Evolutionary conservation across 768 basidiomycete species (phyloP).

Genomic region (Myochromella boudieri): DNA sequence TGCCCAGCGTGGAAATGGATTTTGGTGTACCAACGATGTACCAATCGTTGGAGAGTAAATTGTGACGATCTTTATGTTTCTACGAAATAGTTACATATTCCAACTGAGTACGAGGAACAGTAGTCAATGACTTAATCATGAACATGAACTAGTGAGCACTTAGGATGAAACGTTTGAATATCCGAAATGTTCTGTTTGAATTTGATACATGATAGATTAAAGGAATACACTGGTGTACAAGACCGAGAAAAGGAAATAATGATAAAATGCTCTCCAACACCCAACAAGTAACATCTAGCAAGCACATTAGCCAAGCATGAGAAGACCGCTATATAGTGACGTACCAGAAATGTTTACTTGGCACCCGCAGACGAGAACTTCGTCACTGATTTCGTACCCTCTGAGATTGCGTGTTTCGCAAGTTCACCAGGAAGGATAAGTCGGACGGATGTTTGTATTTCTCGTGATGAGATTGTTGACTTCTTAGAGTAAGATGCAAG

Average conservation of each 20-base stretch:
- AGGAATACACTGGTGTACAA: constrained; percentile 37
- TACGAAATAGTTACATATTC: too few species aligned
- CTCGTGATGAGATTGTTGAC: constrained; percentile 97
- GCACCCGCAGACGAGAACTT: constrained; percentile 78
- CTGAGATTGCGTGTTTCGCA: constrained; percentile 91
- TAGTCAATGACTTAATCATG: too few species aligned
- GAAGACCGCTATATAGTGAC: neutral
- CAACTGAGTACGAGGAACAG: too few species aligned
- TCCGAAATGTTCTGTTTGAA: too few species aligned
- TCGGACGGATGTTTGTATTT: constrained; percentile 96
- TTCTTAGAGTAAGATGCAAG: constrained; percentile 98
- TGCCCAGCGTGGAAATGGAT: neutral
- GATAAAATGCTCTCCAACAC: constrained; percentile 12
- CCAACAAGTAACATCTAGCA: neutral
- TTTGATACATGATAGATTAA: constrained; percentile 22
- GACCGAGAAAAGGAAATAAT: constrained; percentile 21
- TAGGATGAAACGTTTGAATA: too few species aligned
- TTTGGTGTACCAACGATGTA: neutral
- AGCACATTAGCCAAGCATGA: neutral
- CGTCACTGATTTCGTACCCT: constrained; percentile 92
- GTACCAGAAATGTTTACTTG: constrained; percentile 43
- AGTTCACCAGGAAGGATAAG: constrained; percentile 96
- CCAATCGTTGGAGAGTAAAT: too few species aligned
- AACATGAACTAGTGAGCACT: too few species aligned
- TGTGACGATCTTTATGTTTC: too few species aligned